Base-by-base conservation (phyloP, 2,329 filamentous ascomycete species). In the Sclerotinia minor region DNA sequence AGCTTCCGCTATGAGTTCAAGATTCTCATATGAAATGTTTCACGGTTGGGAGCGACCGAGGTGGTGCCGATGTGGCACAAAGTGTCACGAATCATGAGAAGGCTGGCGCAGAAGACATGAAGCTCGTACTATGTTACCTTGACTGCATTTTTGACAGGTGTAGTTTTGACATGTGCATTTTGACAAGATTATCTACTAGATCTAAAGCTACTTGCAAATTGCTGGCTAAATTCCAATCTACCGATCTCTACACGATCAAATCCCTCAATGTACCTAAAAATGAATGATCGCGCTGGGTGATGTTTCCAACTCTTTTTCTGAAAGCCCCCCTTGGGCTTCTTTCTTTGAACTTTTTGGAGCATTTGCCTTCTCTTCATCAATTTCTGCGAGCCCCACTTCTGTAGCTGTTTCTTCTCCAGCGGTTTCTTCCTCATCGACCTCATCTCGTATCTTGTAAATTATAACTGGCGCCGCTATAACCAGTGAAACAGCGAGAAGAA, bases 381-480 rank as follows among this genome's bases (percentile, higher is more conserved):
- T 54, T 17, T 53, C 49, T 21, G 8, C 26, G 3, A 5, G 47
- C 8, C 57, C 49, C 7, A 13, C n/a, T 41, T 63, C 65, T 21
- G 41, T 54, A 32, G 26, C 35, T 11, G 35, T 52, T 32, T 58
- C 60, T 57, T 63, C 65, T 2, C 35, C 41, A n/a, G 21, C 32
- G 8, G 32, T 64, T 13, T 65, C 60, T 38, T 59, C 24, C 7
- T 59, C 54, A 8, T 53, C 54, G 11, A 35, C 47, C 38, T 65
- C 32, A 15, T 66, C 49, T 44, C 63, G 45, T 65, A 96, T 89
- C 79, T 89, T 90, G 75, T 86, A 80, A n/a, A 90, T 85, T 76
- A 97, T 89, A 67, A 96, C 85, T 0, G 94, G 93, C 0, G 88
- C 83, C 5, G 92, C 93, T 68, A 94, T 79, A 29, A 96, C 29